Evolutionary conservation across 345 rosid genomes (phyloP).

Genomic region (Camelina sativa): DNA sequence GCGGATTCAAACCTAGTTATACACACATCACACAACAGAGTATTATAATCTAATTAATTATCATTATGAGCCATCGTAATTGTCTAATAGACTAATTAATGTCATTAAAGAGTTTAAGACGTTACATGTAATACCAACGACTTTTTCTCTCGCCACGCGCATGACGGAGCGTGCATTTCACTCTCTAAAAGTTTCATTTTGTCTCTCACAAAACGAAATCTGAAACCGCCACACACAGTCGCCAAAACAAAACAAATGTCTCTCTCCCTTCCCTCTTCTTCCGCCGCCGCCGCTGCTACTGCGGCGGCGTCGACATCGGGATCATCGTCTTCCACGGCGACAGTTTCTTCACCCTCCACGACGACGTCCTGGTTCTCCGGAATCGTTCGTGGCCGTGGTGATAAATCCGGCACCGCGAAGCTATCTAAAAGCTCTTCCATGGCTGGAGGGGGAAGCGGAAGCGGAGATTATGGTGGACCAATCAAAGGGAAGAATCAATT

Average conservation of each 20-base stretch:
- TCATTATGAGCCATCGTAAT: slow-evolving; percentile 22
- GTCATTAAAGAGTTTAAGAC: neutral
- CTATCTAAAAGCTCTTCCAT: slow-evolving; percentile 45
- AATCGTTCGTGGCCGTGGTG: slow-evolving; percentile 71
- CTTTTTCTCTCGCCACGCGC: slow-evolving; percentile 35
- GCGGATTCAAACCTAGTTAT: too few relatives aligned
- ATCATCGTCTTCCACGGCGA: slow-evolving; percentile 37
- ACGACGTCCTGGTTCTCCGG: slow-evolving; percentile 73
- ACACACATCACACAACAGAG: neutral
- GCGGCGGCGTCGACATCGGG: slow-evolving; percentile 35
- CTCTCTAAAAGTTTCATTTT: neutral
- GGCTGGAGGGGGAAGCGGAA: slow-evolving; percentile 32
- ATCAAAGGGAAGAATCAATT: slow-evolving; percentile 89
- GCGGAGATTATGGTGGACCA: slow-evolving; percentile 55
- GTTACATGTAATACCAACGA: slow-evolving; percentile 37
- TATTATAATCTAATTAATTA: neutral
- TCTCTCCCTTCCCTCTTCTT: slow-evolving; percentile 45
- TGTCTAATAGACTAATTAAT: slow-evolving; percentile 8
- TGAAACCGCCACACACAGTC: slow-evolving; percentile 39
- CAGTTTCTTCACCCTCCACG: slow-evolving; percentile 38
- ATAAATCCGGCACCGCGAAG: slow-evolving; percentile 48
- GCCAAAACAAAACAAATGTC: slow-evolving; percentile 29
- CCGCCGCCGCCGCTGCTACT: slow-evolving; percentile 23
- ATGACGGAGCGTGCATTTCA: slow-evolving; percentile 33
- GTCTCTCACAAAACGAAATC: slow-evolving; percentile 17